A percentile compares a stretch with the other conserved stretches of the same genome.
Evolutionary conservation across 73 alveolate genomes (phyloP).

Genomic region (Paramecium pentaurelia): DNA sequence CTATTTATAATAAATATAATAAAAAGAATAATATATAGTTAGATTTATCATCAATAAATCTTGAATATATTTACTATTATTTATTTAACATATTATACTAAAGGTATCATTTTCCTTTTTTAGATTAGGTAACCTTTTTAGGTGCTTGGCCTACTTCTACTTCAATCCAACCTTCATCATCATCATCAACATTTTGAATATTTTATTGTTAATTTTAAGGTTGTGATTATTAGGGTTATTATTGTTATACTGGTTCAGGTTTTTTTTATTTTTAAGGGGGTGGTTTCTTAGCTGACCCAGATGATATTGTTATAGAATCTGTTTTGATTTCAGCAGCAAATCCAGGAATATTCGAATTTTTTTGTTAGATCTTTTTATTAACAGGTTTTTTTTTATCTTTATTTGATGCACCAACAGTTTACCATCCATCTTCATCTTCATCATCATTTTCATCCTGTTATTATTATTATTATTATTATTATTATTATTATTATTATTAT

Average conservation of each 20-base stretch:
- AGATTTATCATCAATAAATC: neutral
- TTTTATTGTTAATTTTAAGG: neutral
- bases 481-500: neutral
- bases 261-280: neutral
- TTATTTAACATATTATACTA: neutral
- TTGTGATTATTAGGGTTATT: neutral
- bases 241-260: neutral
- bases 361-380: neutral
- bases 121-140: neutral
- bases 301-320: neutral
- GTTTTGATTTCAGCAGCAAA: neutral
- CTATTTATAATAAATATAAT: neutral
- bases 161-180: slow-evolving; percentile 43
- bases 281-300: neutral
- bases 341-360: neutral
- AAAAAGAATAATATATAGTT: neutral
- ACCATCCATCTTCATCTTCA: slow-evolving; percentile 12
- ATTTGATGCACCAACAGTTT: neutral
- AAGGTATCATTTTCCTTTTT: slow-evolving; percentile 6
- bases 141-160: neutral
- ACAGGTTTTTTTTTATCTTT: neutral
- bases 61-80: neutral
- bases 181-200: neutral
- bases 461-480: neutral
- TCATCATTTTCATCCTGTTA: neutral